Evolutionary conservation across 108 stramenopile genomes (phyloP), one percentile per base, ranked within the genome.

Genomic region (Stephanodiscus minutulus): DNA sequence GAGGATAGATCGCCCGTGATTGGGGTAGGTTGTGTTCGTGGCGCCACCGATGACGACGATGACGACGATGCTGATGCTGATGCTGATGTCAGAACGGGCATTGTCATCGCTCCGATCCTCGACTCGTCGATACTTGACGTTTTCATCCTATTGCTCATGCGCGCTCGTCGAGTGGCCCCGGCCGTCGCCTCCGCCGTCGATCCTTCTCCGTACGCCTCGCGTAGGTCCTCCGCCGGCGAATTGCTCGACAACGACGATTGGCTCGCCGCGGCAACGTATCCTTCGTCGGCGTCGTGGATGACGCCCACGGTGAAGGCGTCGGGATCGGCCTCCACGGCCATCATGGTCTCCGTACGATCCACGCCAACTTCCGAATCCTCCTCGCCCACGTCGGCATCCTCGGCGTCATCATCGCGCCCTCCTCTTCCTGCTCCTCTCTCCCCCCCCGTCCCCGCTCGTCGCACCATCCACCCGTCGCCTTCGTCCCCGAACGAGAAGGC

Each of bases 81-180:
- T 21, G 50, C 5, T 47, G 64, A 50, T 36, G 48, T 11, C 27
- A 6, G 35, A 49, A 35, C 49, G 20, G 64, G 47, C 56, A 43
- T 57, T 41, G 67, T 5, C 74, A 67, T 62, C 7, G 61, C 74
- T 54, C 77, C 77, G 48, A 79, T 79, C 35, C 39, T 59, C 1
- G 77, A 79, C 44, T 79, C 77, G 35, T 89, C 83, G 46, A 86
- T 82, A 35, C 79, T 63, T 25, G 65, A 61, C 52, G 55, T 37
- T 28, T 76, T 83, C n/a, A 73, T 44, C 68, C 92, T 77, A 80
- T 94, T 94, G 49, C 65, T 61, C 56, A 65, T 73, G n/a, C 93
- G 77, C 13, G 89, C 87, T 46, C 57, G 63, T 61, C 83, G 75
- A 83, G 90, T 91, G 12, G 72, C 70, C 22, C 82, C 63, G 57